Percentiles rank a stretch among this genome's conserved stretches.
phyloP scores from a whole-genome alignment of 345 rosid species.

The Brassica carinata region DNA sequence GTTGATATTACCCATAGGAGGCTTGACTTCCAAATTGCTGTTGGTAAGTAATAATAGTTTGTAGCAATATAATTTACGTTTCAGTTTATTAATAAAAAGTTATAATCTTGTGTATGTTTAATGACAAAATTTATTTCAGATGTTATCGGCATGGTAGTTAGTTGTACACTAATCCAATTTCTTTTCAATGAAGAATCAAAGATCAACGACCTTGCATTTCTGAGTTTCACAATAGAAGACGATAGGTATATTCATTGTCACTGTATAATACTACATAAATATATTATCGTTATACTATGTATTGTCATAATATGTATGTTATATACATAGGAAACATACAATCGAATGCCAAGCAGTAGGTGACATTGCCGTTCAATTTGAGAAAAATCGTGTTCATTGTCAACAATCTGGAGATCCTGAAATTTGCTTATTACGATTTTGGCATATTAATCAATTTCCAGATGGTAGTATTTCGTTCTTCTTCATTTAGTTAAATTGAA shows the following conservation, averaged over 20 bases:
- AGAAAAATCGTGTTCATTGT: too few relatives aligned
- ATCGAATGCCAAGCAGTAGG: too few relatives aligned
- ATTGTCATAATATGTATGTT: not conserved
- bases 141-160: not conserved
- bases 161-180: not conserved
- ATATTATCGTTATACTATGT: not conserved
- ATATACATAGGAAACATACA: too few relatives aligned
- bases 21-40: not conserved
- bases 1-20: not conserved
- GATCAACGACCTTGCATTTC: not conserved
- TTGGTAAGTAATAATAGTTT: not conserved
- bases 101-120: too few relatives aligned
- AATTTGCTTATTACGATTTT: too few relatives aligned
- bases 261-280: too few relatives aligned
- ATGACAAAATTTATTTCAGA: not conserved
- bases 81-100: not conserved
- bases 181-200: not conserved
- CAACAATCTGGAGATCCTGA: too few relatives aligned
- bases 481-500: too few relatives aligned
- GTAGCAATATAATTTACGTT: not conserved
- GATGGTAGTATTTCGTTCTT: too few relatives aligned
- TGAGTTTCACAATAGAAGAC: not conserved
- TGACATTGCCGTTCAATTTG: too few relatives aligned
- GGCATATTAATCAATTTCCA: too few relatives aligned
- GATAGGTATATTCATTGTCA: not conserved